Conservation (phyloP, 2,329 filamentous ascomycete species). For the Leptographium flavum region DNA sequence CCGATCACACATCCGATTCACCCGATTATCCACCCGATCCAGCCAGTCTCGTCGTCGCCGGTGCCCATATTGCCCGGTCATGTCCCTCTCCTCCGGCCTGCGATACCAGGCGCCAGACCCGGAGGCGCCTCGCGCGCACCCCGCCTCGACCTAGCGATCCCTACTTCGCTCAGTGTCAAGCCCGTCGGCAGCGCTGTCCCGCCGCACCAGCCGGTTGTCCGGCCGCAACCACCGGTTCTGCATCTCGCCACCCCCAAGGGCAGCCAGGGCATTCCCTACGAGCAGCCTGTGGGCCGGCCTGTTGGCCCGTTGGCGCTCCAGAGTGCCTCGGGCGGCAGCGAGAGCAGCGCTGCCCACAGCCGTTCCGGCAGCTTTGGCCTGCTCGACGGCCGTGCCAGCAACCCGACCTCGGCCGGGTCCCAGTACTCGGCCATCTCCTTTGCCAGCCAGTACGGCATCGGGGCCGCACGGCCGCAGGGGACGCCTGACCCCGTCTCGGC, state of each 20-base stretch:
- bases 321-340: conserved; percentile 64
- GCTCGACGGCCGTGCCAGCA: conserved; percentile 60
- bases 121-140: conserved; percentile 51
- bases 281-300: conserved; percentile 38
- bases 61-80: conserved; percentile 56
- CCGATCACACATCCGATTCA: not conserved
- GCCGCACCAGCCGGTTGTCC: conserved; percentile 16
- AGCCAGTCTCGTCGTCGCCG: conserved; percentile 19
- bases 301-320: conserved; percentile 41
- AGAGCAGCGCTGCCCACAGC: conserved; percentile 66
- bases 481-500: conserved; percentile 80
- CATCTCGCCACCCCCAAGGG: conserved; percentile 83
- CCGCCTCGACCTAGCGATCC: conserved; percentile 78
- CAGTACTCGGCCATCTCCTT: conserved; percentile 76
- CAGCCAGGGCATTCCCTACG: conserved; percentile 58
- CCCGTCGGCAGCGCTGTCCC: conserved; percentile 44
- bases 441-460: conserved; percentile 56
- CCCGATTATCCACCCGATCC: conserved; percentile 1
- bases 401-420: conserved; percentile 75
- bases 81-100: conserved; percentile 69
- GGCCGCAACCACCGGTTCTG: conserved; percentile 62
- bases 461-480: conserved; percentile 46
- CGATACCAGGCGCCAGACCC: conserved; percentile 56
- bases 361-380: conserved; percentile 73
- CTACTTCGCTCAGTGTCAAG: conserved; percentile 70